A percentile compares a stretch with the other conserved stretches of the same genome.
Evolutionary conservation across 352 stramenopile species (phyloP).

Genomic region (Globisporangium acanthophoron): DNA sequence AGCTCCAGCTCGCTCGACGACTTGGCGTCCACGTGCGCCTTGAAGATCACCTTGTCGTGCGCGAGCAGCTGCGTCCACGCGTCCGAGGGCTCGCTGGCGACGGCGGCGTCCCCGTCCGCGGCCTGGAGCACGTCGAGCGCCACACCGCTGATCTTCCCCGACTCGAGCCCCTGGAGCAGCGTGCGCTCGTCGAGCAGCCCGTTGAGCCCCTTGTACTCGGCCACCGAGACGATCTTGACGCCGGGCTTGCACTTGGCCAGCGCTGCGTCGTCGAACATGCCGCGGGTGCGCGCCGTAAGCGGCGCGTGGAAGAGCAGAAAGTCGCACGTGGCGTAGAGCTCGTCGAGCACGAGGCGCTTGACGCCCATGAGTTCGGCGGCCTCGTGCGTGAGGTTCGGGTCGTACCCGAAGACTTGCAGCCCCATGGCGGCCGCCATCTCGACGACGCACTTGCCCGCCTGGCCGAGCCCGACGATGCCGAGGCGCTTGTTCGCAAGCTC

Average conservation of each 20-base stretch:
- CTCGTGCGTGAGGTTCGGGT: constrained; percentile 73
- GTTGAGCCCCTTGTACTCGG: constrained; percentile 57
- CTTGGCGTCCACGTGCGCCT: constrained; percentile 87
- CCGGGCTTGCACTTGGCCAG: constrained; percentile 87
- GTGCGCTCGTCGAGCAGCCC: constrained; percentile 82
- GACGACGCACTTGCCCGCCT: constrained; percentile 63
- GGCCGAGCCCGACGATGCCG: constrained; percentile 66
- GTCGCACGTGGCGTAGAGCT: constrained; percentile 76
- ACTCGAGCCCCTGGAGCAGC: constrained; percentile 62
- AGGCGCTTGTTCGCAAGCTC: constrained; percentile 60
- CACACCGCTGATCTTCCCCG: constrained; percentile 78
- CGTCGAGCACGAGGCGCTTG: constrained; percentile 49
- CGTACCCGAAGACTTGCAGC: constrained; percentile 61
- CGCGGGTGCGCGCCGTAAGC: constrained; percentile 87
- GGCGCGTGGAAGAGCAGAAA: constrained; percentile 95
- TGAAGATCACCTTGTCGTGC: constrained; percentile 85
- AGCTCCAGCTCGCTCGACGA: constrained; percentile 81
- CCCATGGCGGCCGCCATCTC: constrained; percentile 73
- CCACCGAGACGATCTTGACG: constrained; percentile 85
- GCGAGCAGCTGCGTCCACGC: constrained; percentile 67
- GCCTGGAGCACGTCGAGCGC: constrained; percentile 73
- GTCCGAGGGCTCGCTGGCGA: constrained; percentile 19
- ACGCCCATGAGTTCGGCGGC: constrained; percentile 55
- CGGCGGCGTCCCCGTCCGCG: constrained; percentile 7
- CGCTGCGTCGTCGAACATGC: constrained; percentile 83